Evolutionary conservation across 345 rosid genomes (phyloP), one percentile per base, ranked within the genome.

Genomic region (Pistacia integerrima): DNA sequence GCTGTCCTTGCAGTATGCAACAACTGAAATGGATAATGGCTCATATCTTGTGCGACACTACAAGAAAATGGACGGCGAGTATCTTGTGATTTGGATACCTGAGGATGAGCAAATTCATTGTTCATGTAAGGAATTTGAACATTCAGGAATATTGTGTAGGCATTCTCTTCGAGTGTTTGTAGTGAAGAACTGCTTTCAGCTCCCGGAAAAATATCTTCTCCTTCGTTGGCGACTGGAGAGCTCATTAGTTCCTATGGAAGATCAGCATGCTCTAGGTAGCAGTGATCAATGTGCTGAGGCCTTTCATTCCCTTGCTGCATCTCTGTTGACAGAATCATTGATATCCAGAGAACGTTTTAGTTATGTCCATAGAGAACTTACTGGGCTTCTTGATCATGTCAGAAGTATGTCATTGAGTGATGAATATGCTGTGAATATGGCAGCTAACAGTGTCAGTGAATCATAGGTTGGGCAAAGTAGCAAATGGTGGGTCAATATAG

Each of bases 61-160:
- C 73, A 89, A 95, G 86, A 93, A 93, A 88, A 83, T 95, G 90
- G 98, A 95, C 54, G 86, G 88, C 13, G 98, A 93, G 67, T 86
- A 82, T 77, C 80, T 88, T 73, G 94, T 91, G 62, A 77, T 87
- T 59, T 91, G 97, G 94, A 87, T 87, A 62, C 86, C 89, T 5
- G 92, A 87, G 74, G 94, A 88, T 41, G 98, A 93, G 76, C 93
- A 90, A 74, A 84, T 95, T 64, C 93, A 83, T 64, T 95, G 99
- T 81, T 93, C 99, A 0, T 95, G 98, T 79, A 95, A 95, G 89
- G 98, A 90, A 81, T 93, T 95, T 70, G 96, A 93, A 79, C 92
- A 86, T 70, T 86, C 97, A 0, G 97, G 97, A 81, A 84, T 90
- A 71, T 67, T 95, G 64, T 93, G 99, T 79, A 81, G 99, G 84